Evolutionary conservation across 169 alveolate species (phyloP).

Genomic region (Eimeria falciformis): DNA sequence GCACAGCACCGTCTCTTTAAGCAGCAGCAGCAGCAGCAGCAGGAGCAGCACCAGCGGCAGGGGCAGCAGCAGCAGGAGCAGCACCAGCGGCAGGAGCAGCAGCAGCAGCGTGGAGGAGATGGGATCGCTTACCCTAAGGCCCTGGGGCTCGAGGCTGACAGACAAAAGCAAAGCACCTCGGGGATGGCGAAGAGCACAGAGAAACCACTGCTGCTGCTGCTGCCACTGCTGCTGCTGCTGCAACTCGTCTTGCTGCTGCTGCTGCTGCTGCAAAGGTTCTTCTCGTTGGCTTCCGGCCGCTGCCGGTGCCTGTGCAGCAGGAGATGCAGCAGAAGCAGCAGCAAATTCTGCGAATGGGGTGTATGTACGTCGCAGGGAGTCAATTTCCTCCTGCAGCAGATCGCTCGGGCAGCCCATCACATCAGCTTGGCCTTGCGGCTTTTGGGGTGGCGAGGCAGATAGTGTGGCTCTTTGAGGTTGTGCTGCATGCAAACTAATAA

Average conservation of each 20-base stretch:
- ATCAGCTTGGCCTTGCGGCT: not conserved
- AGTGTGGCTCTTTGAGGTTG: too few relatives aligned
- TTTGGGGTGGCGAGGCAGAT: too few relatives aligned
- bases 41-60: conserved; percentile 11
- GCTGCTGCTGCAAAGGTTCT: not conserved
- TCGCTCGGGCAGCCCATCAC: conserved; percentile 14
- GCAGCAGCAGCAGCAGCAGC: not conserved
- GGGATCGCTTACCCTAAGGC: not conserved
- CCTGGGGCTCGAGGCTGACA: not conserved
- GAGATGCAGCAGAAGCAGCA: not conserved
- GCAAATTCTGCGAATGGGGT: conserved; percentile 25
- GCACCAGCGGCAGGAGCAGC: conserved; percentile 16
- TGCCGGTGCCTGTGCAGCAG: not conserved
- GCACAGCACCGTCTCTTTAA: not conserved
- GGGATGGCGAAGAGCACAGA: conserved; percentile 26
- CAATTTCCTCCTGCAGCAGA: conserved; percentile 59
- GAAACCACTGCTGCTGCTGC: conserved; percentile 21
- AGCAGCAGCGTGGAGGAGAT: too few relatives aligned
- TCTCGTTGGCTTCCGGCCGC: not conserved
- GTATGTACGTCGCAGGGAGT: conserved; percentile 31
- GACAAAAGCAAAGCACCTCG: not conserved
- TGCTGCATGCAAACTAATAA: not conserved
- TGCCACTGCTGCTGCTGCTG: not conserved
- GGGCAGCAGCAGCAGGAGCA: conserved; percentile 15
- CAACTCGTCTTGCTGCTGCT: not conserved